Evolutionary conservation across 2,329 filamentous ascomycete genomes (phyloP).

Genomic region (Tolypocladium nubicola): DNA sequence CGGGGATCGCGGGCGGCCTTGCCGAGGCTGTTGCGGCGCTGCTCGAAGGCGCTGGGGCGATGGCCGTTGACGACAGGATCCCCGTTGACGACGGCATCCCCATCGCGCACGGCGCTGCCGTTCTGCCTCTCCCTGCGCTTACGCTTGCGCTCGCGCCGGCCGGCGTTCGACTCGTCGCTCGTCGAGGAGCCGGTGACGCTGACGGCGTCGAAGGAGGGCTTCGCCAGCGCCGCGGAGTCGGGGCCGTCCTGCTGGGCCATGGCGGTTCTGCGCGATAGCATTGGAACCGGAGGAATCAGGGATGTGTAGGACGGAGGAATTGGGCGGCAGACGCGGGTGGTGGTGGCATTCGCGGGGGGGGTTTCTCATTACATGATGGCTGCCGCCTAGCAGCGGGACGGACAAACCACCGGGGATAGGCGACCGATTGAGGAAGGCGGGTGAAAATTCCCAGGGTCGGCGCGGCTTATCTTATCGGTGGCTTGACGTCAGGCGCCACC

Average conservation of each 20-base stretch:
- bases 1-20: slow-evolving; percentile 52
- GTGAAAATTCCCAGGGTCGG: background rate
- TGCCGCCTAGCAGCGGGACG: background rate
- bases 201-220: slow-evolving; percentile 15
- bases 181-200: slow-evolving; percentile 18
- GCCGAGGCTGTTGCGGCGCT: slow-evolving; percentile 44
- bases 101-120: slow-evolving; percentile 8
- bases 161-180: slow-evolving; percentile 14
- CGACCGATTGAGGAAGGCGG: background rate
- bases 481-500: background rate
- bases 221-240: slow-evolving; percentile 15
- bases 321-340: background rate
- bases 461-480: background rate
- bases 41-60: slow-evolving; percentile 17
- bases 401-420: background rate
- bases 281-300: background rate
- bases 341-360: background rate
- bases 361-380: background rate
- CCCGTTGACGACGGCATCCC: slow-evolving; percentile 1
- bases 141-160: slow-evolving; percentile 11
- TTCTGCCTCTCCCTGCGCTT: slow-evolving; percentile 12
- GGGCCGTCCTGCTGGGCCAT: slow-evolving; percentile 19
- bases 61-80: slow-evolving; percentile 4
- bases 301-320: background rate
- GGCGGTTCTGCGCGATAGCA: background rate